Conservation (phyloP, 2,329 filamentous ascomycete genomes). For the Neocucurbitaria cava region DNA sequence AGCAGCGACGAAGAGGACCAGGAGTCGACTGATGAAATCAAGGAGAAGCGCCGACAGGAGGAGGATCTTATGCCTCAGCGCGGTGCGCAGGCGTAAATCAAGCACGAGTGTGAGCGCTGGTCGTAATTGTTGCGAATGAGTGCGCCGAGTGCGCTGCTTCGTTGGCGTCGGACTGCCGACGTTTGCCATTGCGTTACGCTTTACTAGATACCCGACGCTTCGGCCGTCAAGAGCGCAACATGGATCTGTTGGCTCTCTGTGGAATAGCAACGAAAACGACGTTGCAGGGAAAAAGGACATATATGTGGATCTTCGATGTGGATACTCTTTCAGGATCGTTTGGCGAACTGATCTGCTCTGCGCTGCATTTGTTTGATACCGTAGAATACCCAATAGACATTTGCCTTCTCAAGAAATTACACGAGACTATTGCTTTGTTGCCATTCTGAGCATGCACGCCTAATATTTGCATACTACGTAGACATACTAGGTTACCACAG, state of each 20-base stretch:
- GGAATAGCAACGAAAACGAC: neutral
- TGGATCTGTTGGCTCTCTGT: neutral
- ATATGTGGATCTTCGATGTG: neutral
- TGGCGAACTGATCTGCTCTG: too few relatives aligned
- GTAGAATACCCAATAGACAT: neutral
- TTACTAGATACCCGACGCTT: slow-evolving; percentile 34
- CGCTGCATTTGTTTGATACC: neutral
- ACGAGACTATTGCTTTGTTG: too few relatives aligned
- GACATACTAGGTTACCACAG: too few relatives aligned
- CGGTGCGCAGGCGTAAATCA: slow-evolving; percentile 9
- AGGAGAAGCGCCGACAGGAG: slow-evolving; percentile 32
- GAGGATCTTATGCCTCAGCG: slow-evolving; percentile 27
- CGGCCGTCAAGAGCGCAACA: slow-evolving; percentile 21
- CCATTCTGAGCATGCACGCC: too few relatives aligned
- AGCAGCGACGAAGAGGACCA: slow-evolving; percentile 39
- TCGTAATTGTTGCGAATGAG: slow-evolving; percentile 16
- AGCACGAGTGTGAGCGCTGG: slow-evolving; percentile 18
- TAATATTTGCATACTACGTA: too few relatives aligned
- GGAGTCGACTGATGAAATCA: slow-evolving; percentile 31
- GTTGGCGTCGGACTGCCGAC: slow-evolving; percentile 23
- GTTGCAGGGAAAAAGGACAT: neutral
- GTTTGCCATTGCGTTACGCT: slow-evolving; percentile 10
- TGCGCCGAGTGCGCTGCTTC: slow-evolving; percentile 20
- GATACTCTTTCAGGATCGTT: neutral
- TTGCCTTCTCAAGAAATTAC: neutral